phyloP scores from a whole-genome alignment of 495 filamentous ascomycete species.

The Emericellopsis terricola region DNA sequence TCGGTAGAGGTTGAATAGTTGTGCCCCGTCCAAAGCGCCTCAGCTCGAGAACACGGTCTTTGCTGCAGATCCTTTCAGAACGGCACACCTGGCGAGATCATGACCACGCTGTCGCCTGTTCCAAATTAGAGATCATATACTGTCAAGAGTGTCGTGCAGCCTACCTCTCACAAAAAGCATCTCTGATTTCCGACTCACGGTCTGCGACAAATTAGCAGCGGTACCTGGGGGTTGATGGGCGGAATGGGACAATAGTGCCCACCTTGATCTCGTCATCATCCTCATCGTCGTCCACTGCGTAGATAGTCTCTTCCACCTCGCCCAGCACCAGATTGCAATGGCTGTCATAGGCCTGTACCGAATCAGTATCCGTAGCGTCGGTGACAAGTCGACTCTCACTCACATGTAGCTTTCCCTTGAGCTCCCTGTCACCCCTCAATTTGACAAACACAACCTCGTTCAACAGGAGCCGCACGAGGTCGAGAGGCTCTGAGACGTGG shows the following conservation, averaged over 20 bases:
- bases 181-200: slow-evolving; percentile 86
- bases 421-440: slow-evolving; percentile 82
- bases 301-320: slow-evolving; percentile 94
- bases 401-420: slow-evolving; percentile 90
- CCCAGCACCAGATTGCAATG: slow-evolving; percentile 98
- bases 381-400: slow-evolving; percentile 13
- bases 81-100: slow-evolving; percentile 62
- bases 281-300: slow-evolving; percentile 78
- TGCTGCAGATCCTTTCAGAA: slow-evolving; percentile 7
- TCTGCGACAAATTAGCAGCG: slow-evolving; percentile 31
- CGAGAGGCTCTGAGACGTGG: slow-evolving; percentile 72
- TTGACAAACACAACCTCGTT: slow-evolving; percentile 97
- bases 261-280: slow-evolving; percentile 40
- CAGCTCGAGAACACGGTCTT: too few species aligned
- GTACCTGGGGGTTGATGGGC: not conserved
- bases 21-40: too few species aligned
- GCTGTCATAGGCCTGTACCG: slow-evolving; percentile 76
- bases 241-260: not conserved
- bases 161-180: slow-evolving; percentile 98
- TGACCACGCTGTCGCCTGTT: slow-evolving; percentile 86
- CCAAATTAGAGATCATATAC: too few species aligned
- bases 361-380: slow-evolving; percentile 1
- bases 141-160: too few species aligned
- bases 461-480: slow-evolving; percentile 82
- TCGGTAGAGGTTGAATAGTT: too few species aligned